Conservation (phyloP, 1,284 basidiomycete species). For the Testicularia cyperi region DNA sequence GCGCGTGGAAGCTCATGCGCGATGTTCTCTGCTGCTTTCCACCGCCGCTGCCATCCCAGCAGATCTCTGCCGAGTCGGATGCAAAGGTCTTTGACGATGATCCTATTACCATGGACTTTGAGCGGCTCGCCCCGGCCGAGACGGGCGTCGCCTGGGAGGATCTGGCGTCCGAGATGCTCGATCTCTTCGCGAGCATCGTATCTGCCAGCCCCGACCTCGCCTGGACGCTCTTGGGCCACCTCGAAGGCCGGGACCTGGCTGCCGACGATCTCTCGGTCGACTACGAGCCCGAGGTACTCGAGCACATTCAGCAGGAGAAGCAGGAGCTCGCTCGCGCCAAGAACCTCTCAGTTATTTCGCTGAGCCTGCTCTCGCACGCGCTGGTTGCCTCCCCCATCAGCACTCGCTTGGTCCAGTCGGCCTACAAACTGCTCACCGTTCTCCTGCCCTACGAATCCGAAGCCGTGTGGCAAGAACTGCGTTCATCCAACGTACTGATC, state of each 20-base stretch:
- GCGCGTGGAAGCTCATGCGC: conserved; percentile 75
- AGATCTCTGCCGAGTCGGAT: conserved; percentile 3
- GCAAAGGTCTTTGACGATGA: conserved; percentile 28
- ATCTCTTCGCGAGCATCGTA: conserved; percentile 75
- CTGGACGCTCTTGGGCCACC: conserved; percentile 69
- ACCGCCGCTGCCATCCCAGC: conserved; percentile 8
- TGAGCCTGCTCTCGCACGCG: conserved; percentile 79
- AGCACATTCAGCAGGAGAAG: conserved; percentile 35
- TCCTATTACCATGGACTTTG: conserved; percentile 28
- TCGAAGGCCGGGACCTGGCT: conserved; percentile 62
- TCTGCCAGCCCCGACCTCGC: conserved; percentile 70
- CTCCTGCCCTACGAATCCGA: conserved; percentile 74
- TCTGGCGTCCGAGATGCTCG: conserved; percentile 73
- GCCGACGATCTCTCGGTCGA: conserved; percentile 33
- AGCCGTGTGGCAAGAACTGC: conserved; percentile 80
- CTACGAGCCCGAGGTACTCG: conserved; percentile 35
- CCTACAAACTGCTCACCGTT: conserved; percentile 75
- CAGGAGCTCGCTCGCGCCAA: conserved; percentile 32
- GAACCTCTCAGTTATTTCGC: conserved; percentile 73
- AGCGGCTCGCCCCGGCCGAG: conserved; percentile 27
- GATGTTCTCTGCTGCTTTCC: conserved; percentile 73
- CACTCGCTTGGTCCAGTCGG: conserved; percentile 73
- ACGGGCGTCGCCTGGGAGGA: conserved; percentile 58
- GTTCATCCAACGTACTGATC: conserved; percentile 75
- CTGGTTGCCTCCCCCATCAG: conserved; percentile 67